phyloP scores from a whole-genome alignment of 2,329 filamentous ascomycete species.

The Curvularia hawaiiensis region DNA sequence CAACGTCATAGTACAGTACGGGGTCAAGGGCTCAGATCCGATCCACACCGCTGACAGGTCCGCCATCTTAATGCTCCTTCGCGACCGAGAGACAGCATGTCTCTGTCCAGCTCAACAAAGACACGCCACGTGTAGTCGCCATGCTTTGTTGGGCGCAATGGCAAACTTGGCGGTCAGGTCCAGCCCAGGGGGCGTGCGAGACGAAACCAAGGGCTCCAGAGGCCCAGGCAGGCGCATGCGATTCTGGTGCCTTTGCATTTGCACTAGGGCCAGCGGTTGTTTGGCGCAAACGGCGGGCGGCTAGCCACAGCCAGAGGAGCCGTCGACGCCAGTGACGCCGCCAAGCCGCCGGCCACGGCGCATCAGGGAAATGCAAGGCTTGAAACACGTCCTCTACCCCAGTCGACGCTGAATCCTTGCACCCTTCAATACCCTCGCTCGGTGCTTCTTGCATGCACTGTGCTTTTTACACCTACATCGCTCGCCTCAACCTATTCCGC shows the following conservation, averaged over 20 bases:
- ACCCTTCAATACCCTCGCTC: constrained; percentile 9
- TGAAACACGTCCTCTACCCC: constrained; percentile 19
- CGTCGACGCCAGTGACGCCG: constrained; percentile 18
- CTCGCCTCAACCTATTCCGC: not conserved
- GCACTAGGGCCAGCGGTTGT: constrained; percentile 5
- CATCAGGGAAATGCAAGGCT: constrained; percentile 19
- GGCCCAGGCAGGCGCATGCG: not conserved
- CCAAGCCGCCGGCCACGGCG: constrained; percentile 15
- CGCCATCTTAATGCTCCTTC: constrained; percentile 9
- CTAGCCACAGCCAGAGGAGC: constrained; percentile 1
- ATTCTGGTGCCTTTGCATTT: not conserved
- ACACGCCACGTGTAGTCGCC: not conserved
- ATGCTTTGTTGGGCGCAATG: not conserved
- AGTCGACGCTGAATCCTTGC: constrained; percentile 14
- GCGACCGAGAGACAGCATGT: not conserved
- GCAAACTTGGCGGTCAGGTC: not conserved
- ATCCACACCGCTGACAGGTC: constrained; percentile 4
- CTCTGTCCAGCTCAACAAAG: constrained; percentile 1
- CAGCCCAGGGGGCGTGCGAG: not conserved
- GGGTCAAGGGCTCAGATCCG: constrained; percentile 15
- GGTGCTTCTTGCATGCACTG: constrained; percentile 6
- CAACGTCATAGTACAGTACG: constrained; percentile 16
- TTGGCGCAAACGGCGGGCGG: constrained; percentile 17
- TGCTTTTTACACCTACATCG: not conserved
- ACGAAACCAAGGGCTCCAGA: not conserved